Conservation (phyloP, 257 asterid species). For the Capsicum rhomboideum region DNA sequence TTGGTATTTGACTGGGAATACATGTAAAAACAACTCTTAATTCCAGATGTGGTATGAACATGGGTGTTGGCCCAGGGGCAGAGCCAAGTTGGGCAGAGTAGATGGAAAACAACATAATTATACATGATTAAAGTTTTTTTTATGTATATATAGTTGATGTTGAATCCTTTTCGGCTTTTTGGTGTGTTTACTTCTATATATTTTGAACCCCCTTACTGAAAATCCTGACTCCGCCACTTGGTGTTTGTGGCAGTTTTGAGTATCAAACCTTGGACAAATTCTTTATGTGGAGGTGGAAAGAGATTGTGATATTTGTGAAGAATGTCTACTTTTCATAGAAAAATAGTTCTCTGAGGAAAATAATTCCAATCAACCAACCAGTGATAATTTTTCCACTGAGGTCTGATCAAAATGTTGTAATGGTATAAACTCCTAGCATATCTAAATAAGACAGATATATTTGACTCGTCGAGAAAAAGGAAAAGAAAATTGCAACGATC, state of each 20-base stretch:
- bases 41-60: neutral
- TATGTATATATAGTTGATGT: no score
- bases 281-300: neutral
- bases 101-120: no score
- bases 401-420: neutral
- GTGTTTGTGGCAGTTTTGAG: neutral
- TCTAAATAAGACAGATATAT: neutral
- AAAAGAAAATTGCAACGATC: neutral
- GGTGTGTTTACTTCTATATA: no score
- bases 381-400: neutral
- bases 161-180: no score
- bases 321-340: neutral
- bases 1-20: neutral
- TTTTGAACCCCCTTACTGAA: no score
- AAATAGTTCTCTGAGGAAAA: neutral
- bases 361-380: neutral
- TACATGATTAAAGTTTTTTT: no score
- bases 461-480: neutral
- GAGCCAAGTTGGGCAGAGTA: neutral
- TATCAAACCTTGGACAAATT: neutral
- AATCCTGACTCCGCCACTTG: no score
- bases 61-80: neutral
- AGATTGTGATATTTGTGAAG: neutral
- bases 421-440: neutral
- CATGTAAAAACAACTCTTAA: neutral